Percentiles rank a stretch among this genome's conserved stretches.
phyloP scores from a whole-genome alignment of 2,329 filamentous ascomycete species.

The Gyromitra esculenta region DNA sequence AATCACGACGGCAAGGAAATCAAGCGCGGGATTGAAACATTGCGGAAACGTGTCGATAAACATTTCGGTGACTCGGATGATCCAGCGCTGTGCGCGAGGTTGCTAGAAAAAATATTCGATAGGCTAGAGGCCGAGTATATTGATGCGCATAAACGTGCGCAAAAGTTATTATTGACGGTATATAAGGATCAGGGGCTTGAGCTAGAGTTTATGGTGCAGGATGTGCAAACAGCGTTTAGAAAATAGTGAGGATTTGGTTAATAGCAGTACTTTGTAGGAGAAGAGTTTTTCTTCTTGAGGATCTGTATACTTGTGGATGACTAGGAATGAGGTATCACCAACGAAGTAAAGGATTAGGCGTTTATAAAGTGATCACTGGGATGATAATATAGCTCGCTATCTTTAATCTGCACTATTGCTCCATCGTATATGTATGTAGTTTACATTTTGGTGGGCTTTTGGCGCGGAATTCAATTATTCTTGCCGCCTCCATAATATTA shows the following conservation, averaged over 20 bases:
- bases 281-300: constrained; percentile 13
- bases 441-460: constrained; percentile 22
- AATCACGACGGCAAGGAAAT: constrained; percentile 80
- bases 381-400: constrained; percentile 14
- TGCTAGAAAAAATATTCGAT: constrained; percentile 70
- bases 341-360: not conserved
- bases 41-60: constrained; percentile 93
- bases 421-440: constrained; percentile 30
- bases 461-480: constrained; percentile 9
- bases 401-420: constrained; percentile 2
- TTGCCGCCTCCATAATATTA: not conserved
- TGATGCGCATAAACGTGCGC: constrained; percentile 65
- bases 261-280: not conserved
- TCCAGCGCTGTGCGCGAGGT: constrained; percentile 69
- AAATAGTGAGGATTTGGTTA: constrained; percentile 50
- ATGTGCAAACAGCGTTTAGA: constrained; percentile 57
- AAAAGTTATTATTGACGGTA: constrained; percentile 60
- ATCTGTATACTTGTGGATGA: constrained; percentile 21
- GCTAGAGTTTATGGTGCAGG: constrained; percentile 57
- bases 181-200: constrained; percentile 57
- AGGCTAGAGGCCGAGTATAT: constrained; percentile 70
- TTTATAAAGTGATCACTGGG: constrained; percentile 21
- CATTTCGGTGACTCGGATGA: constrained; percentile 93
- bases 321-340: constrained; percentile 7
- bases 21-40: constrained; percentile 84